Base-by-base conservation (phyloP, 2,329 filamentous ascomycete species). In the Huntiella savannae region DNA sequence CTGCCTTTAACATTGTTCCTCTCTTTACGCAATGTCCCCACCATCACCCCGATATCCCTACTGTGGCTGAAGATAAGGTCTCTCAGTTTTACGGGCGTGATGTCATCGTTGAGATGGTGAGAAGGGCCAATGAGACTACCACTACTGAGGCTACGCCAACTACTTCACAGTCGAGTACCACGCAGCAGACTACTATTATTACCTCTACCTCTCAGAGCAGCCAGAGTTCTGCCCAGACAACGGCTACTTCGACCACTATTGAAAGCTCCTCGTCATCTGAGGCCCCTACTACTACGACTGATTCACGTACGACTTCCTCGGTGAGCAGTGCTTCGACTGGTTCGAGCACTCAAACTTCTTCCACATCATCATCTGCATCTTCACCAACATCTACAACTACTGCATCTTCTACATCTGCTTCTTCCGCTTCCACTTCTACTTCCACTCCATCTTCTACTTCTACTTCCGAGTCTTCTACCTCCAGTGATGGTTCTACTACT, bases 331-430 rank as follows among this genome's bases (percentile, higher is more conserved):
- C 41, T 6, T 42, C 50, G 34, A 34, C 41, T n/a, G 43, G 16
- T 15, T 39, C 4, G 7, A 34, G 13, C 7, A 19, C 46, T 33
- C 38, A 33, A 8, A 42, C 51, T 28, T 53, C 46, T 43, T 45
- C 51, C 33, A 32, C 46, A 19, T 34, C 50, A 40, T 38, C 50
- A 32, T 33, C 47, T 40, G 28, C 40, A 16, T 48, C 50, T 13
- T 45, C 49, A 46, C 16, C 54, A 36, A 54, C 57, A 48, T 56
- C 54, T 51, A 56, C 56, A 49, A 54, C 55, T 49, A 55, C 56
- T 50, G 55, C 53, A 42, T 53, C 53, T 43, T 50, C 51, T 35
- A 36, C 48, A n/a, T 47, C 53, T 34, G 50, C 51, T 43, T 45
- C 15, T 15, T 15, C 15, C 15, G n/a, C 50, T 12, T 52, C 54